phyloP scores from a whole-genome alignment of 192 early-diverging fungal species.

The Allomyces arbusculus region DNA sequence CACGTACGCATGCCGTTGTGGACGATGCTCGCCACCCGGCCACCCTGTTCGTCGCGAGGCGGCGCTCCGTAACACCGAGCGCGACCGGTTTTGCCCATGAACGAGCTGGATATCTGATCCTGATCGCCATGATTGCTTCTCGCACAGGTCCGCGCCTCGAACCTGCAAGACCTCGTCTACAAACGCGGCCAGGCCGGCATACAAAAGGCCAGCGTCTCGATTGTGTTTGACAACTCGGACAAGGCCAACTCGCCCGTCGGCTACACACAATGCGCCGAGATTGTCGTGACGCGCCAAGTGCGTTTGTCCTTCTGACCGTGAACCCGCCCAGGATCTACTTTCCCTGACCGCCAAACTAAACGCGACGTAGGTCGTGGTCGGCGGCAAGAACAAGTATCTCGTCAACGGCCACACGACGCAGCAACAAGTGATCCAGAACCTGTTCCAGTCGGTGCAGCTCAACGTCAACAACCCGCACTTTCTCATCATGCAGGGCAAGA shows the following conservation, averaged over 20 bases:
- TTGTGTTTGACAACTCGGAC: slow-evolving; percentile 88
- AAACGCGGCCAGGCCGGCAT: slow-evolving; percentile 97
- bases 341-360: background rate
- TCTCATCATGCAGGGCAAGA: slow-evolving; percentile 95
- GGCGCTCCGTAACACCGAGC: background rate
- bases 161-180: slow-evolving; percentile 89
- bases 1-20: slow-evolving; percentile 32
- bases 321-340: background rate
- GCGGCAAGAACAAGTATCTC: slow-evolving; percentile 89
- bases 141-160: slow-evolving; percentile 62
- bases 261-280: slow-evolving; percentile 61
- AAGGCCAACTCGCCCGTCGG: slow-evolving; percentile 64
- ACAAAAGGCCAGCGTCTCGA: slow-evolving; percentile 90
- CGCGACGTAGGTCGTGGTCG: slow-evolving; percentile 41
- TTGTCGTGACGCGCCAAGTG: slow-evolving; percentile 92
- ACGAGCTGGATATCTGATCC: background rate
- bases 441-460: slow-evolving; percentile 94
- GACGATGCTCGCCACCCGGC: background rate
- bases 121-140: background rate
- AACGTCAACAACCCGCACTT: slow-evolving; percentile 99
- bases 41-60: background rate
- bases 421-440: slow-evolving; percentile 68
- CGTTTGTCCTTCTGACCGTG: slow-evolving; percentile 4
- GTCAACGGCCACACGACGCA: slow-evolving; percentile 83
- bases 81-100: background rate